Conservation (phyloP, 768 basidiomycete species). For the button mushroom (Agaricus bisporus) region DNA sequence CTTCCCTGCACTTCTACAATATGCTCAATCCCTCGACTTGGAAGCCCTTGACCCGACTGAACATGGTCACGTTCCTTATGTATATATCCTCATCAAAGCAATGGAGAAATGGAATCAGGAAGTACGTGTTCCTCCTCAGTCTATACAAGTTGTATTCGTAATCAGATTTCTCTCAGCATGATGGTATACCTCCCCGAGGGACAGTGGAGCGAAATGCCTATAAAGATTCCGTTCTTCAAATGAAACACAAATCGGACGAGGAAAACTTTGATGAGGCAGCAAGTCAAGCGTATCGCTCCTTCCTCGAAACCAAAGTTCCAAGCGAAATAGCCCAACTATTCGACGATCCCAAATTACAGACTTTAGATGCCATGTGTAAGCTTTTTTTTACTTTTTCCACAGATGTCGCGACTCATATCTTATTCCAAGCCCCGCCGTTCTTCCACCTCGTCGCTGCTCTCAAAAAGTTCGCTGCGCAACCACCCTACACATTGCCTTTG, state of each 20-base stretch:
- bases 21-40: conserved; percentile 68
- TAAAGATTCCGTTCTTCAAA: conserved; percentile 55
- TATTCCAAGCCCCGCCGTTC: conserved; percentile 68
- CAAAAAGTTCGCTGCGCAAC: conserved; percentile 48
- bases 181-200: conserved; percentile 52
- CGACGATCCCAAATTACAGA: conserved; percentile 43
- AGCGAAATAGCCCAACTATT: conserved; percentile 62
- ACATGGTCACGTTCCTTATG: conserved; percentile 87
- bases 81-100: conserved; percentile 79
- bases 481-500: conserved; percentile 68
- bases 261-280: conserved; percentile 98
- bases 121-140: conserved; percentile 35
- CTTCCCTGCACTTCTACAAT: conserved; percentile 75
- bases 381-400: no score
- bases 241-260: conserved; percentile 77
- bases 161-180: conserved; percentile 43
- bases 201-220: conserved; percentile 70
- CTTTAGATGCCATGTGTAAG: conserved; percentile 2
- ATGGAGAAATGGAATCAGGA: conserved; percentile 77
- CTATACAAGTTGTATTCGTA: background rate
- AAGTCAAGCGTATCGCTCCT: conserved; percentile 79
- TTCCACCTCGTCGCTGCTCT: conserved; percentile 75
- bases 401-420: conserved; percentile 12
- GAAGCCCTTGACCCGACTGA: conserved; percentile 80
- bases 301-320: conserved; percentile 58